phyloP scores from a whole-genome alignment of 1,284 basidiomycete genomes.

The Laetiporus sulphureus region DNA sequence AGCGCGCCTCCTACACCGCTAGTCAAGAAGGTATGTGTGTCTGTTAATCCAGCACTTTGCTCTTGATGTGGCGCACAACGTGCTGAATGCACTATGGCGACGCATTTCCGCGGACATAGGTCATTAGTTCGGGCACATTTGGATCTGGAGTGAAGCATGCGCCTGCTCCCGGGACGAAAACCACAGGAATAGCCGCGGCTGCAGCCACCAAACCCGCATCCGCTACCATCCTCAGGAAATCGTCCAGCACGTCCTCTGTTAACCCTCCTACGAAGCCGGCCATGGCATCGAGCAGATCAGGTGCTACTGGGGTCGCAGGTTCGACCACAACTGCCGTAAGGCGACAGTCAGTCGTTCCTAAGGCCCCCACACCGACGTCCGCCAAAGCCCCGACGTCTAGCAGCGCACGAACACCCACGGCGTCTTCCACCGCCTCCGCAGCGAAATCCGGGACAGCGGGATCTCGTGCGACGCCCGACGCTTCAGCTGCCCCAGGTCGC shows the following conservation, averaged over 20 bases:
- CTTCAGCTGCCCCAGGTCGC: constrained; percentile 20
- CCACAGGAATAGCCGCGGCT: constrained; percentile 32
- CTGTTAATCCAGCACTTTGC: constrained; percentile 15
- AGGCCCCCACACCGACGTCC: constrained; percentile 35
- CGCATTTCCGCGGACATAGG: constrained; percentile 31
- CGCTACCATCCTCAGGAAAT: constrained; percentile 42
- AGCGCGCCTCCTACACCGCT: constrained; percentile 40
- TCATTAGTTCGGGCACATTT: constrained; percentile 63
- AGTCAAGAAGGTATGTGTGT: constrained; percentile 57
- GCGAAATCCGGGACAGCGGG: constrained; percentile 27
- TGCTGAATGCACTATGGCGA: constrained; percentile 2
- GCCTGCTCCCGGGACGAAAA: constrained; percentile 30
- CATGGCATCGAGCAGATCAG: constrained; percentile 29
- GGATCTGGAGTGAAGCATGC: constrained; percentile 51
- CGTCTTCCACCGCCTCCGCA: constrained; percentile 15
- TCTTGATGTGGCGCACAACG: neutral
- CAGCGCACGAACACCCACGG: constrained; percentile 34
- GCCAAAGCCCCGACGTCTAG: constrained; percentile 38
- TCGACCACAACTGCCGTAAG: constrained; percentile 16
- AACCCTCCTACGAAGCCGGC: constrained; percentile 33
- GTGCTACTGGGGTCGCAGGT: constrained; percentile 23
- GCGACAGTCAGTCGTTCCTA: constrained; percentile 26
- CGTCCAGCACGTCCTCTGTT: constrained; percentile 32
- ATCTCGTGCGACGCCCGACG: constrained; percentile 44
- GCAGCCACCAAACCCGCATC: constrained; percentile 28